These are phyloP conservation scores for Wickerhamiella australiensis DNA, from an alignment of 805 yeast genomes.

Conservation along the genomic window DNA sequence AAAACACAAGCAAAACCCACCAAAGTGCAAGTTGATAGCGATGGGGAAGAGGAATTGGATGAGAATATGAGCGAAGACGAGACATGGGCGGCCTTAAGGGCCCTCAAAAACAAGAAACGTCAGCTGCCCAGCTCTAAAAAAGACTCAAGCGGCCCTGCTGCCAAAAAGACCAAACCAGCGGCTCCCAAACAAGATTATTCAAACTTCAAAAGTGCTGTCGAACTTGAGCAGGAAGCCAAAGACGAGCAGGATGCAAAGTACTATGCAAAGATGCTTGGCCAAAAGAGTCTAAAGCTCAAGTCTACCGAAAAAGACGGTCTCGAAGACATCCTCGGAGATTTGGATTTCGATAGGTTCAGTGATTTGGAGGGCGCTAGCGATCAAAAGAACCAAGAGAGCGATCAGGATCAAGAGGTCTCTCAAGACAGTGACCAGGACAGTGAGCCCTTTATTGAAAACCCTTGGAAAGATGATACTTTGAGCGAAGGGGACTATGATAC, in stretches of 20 bases:
- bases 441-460: conserved; percentile 17
- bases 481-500: conserved; percentile 19
- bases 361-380: too few species aligned
- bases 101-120: conserved; percentile 14
- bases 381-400: too few species aligned
- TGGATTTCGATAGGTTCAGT: conserved; percentile 36
- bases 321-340: conserved; percentile 72
- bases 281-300: conserved; percentile 41
- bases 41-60: conserved; percentile 21
- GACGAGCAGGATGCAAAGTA: conserved; percentile 73
- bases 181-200: neutral
- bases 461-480: conserved; percentile 16
- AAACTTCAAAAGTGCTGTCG: conserved; percentile 29
- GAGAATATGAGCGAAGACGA: conserved; percentile 19
- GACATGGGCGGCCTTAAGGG: conserved; percentile 27
- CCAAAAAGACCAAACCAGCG: conserved; percentile 6
- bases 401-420: neutral
- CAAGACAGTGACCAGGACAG: conserved; percentile 17
- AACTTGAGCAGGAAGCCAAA: conserved; percentile 37
- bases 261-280: conserved; percentile 71
- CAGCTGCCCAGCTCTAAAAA: neutral
- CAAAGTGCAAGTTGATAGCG: neutral
- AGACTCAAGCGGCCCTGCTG: neutral
- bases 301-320: conserved; percentile 58
- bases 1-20: neutral